Evolutionary conservation across 768 basidiomycete genomes (phyloP).

Genomic region (Macrolepiota dolichaula): DNA sequence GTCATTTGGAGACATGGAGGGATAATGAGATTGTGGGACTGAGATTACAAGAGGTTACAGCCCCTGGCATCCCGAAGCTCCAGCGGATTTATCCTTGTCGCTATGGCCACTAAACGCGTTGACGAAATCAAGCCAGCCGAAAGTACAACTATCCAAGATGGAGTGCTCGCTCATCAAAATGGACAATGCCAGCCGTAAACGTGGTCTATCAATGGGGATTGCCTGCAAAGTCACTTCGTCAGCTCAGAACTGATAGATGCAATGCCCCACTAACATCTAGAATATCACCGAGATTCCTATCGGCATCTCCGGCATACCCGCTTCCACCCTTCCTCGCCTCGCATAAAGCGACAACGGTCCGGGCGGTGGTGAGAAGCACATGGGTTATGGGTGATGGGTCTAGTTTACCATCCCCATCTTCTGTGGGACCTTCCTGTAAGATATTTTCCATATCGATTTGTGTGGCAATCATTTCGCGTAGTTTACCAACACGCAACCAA

Average conservation of each 20-base stretch:
- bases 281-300: constrained; percentile 29
- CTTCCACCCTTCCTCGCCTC: constrained; percentile 24
- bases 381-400: neutral
- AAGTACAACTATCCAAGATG: constrained; percentile 47
- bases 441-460: constrained; percentile 9
- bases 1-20: no score
- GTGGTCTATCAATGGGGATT: constrained; percentile 29
- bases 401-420: neutral
- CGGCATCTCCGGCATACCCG: constrained; percentile 22
- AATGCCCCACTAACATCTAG: constrained; percentile 30
- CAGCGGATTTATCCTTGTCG: neutral
- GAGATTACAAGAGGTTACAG: no score
- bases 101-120: neutral
- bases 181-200: constrained; percentile 44
- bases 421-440: neutral
- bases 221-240: constrained; percentile 24
- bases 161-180: constrained; percentile 35
- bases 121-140: constrained; percentile 37
- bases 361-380: constrained; percentile 11
- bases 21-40: no score
- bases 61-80: neutral
- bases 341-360: constrained; percentile 25
- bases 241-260: neutral
- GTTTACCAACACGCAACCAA: neutral
- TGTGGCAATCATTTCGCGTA: neutral